These are phyloP conservation scores for Marasmius sp. DNA, from an alignment of 1,284 basidiomycete genomes.

Conservation along the genomic window DNA sequence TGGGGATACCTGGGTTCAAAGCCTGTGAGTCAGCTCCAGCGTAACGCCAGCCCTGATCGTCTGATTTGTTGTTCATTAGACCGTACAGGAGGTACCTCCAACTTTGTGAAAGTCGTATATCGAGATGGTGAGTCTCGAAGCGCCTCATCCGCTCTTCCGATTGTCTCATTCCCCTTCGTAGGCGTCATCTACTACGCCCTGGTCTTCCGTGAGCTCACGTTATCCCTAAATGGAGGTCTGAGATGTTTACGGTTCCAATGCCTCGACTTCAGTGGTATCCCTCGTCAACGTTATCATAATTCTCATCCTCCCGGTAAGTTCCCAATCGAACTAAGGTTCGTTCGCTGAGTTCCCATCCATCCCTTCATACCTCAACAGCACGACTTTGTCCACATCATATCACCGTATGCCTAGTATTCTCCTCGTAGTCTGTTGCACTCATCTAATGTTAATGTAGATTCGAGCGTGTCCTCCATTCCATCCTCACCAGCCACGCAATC, in stretches of 20 bases:
- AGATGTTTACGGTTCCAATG: not conserved
- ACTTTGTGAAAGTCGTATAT: not conserved
- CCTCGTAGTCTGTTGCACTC: not conserved
- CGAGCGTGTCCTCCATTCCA: not conserved
- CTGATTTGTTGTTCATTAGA: not conserved
- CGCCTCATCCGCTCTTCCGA: not conserved
- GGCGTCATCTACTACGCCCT: not conserved
- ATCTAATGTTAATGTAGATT: not conserved
- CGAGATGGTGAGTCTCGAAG: not conserved
- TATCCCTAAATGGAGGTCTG: not conserved
- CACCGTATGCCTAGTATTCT: not conserved
- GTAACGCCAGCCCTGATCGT: not conserved
- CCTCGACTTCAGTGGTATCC: not conserved
- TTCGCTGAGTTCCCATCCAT: no score
- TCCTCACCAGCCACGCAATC: not conserved
- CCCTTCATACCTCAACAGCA: no score
- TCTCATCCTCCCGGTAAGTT: not conserved
- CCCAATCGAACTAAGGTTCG: not conserved
- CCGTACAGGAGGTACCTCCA: not conserved
- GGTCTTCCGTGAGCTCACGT: not conserved
- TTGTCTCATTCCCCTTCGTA: not conserved
- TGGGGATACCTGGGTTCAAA: not conserved
- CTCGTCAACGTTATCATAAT: not conserved
- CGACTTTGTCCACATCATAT: no score
- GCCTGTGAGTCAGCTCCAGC: not conserved